Evolutionary conservation across 148 eudicot genomes (phyloP).

Genomic region (Rhododendron molle): DNA sequence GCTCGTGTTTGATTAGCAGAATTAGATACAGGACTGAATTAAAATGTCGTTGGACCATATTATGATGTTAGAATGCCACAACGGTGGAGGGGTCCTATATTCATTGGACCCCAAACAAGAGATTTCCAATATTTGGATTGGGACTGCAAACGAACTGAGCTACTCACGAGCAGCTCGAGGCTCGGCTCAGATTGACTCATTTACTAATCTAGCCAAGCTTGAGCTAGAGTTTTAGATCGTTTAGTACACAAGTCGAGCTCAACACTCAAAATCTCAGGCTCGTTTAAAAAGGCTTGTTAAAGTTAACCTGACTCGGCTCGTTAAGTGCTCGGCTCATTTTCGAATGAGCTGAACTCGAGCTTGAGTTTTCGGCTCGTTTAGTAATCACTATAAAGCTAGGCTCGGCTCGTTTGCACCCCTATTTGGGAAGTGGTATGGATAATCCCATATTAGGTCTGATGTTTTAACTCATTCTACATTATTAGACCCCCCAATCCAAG

Average conservation of each 20-base stretch:
- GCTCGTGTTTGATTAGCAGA: background rate
- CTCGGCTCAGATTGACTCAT: background rate
- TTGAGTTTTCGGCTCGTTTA: too few relatives aligned
- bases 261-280: background rate
- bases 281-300: background rate
- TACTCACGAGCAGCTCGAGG: too few relatives aligned
- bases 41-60: background rate
- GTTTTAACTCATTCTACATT: background rate
- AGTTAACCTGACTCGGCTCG: background rate
- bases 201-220: background rate
- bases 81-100: background rate
- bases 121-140: background rate
- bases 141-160: too few relatives aligned
- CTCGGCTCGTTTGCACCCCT: background rate
- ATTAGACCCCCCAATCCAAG: background rate
- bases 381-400: too few relatives aligned
- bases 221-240: background rate
- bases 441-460: background rate
- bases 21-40: background rate
- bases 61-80: background rate
- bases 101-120: background rate
- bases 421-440: background rate
- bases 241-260: background rate
- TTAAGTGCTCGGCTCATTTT: too few relatives aligned
- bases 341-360: too few relatives aligned